Evolutionary conservation across 352 stramenopile species (phyloP).

Genomic region (Pythium phragmiticola): DNA sequence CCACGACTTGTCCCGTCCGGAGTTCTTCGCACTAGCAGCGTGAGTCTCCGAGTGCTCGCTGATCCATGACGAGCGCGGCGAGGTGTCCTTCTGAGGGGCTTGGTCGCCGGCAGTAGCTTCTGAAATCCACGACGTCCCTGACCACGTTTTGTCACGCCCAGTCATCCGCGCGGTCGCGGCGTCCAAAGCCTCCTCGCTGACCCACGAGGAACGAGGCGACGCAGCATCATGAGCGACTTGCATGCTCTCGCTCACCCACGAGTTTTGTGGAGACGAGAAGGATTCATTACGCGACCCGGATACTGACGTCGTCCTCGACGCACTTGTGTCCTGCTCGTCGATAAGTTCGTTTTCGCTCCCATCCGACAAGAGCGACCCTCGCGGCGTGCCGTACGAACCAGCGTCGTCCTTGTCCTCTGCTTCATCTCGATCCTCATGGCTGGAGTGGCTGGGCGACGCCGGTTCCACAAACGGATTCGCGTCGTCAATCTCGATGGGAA

Average conservation of each 20-base stretch:
- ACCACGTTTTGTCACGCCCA: constrained; percentile 20
- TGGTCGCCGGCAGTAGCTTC: background rate
- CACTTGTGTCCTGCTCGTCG: background rate
- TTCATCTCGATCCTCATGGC: background rate
- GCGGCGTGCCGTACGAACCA: constrained; percentile 1
- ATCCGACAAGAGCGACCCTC: constrained; percentile 17
- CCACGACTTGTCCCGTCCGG: constrained; percentile 13
- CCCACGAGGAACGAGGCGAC: constrained; percentile 3
- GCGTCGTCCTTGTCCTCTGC: background rate
- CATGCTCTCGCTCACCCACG: constrained; percentile 21
- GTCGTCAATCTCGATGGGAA: constrained; percentile 2
- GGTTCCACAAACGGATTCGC: constrained; percentile 21
- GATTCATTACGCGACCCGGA: background rate
- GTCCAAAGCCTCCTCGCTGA: background rate
- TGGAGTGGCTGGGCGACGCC: constrained; percentile 17
- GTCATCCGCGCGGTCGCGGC: background rate
- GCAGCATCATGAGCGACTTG: background rate
- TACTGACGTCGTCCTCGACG: background rate
- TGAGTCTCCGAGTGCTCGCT: constrained; percentile 10
- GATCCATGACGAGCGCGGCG: constrained; percentile 16
- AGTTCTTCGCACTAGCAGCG: background rate
- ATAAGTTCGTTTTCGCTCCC: constrained; percentile 7
- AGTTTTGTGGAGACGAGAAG: constrained; percentile 7
- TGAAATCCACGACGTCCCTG: constrained; percentile 20
- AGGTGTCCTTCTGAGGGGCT: background rate